Conservation (phyloP, 257 asterid species). For the Vinca minor region DNA sequence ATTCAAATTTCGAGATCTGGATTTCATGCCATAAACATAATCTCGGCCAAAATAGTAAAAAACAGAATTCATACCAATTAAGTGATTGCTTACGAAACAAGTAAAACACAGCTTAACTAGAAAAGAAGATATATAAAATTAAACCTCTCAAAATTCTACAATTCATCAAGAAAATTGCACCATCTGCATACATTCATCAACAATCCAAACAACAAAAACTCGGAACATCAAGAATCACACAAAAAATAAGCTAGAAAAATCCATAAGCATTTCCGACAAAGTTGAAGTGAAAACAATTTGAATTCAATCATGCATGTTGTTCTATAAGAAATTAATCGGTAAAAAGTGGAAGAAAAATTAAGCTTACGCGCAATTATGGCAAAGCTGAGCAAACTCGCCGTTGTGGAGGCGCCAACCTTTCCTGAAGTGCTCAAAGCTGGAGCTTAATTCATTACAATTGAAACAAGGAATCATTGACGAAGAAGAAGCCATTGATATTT, state of each 20-base stretch:
- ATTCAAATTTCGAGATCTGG: constrained; percentile 2
- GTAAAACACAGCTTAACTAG: constrained; percentile 13
- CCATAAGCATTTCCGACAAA: background rate
- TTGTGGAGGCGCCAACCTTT: constrained; percentile 39
- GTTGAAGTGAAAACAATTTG: constrained; percentile 4
- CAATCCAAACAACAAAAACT: background rate
- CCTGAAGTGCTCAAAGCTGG: constrained; percentile 22
- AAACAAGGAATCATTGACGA: constrained; percentile 20
- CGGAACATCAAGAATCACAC: constrained; percentile 2
- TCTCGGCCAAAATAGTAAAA: background rate
- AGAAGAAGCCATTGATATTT: constrained; percentile 6
- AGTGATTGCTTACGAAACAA: constrained; percentile 26
- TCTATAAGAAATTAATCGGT: background rate
- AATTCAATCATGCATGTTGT: constrained; percentile 5
- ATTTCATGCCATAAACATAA: background rate
- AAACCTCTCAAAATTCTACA: constrained; percentile 1
- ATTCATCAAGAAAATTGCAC: background rate
- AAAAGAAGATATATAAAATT: background rate
- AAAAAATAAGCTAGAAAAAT: constrained; percentile 1
- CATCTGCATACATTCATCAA: background rate
- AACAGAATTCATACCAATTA: background rate
- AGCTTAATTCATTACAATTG: constrained; percentile 24
- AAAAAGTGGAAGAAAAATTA: too few species aligned
- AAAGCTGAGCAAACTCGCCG: constrained; percentile 35
- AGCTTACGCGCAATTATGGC: constrained; percentile 31